phyloP scores from a whole-genome alignment of 352 stramenopile species.

The Globisporangium orthogonon region DNA sequence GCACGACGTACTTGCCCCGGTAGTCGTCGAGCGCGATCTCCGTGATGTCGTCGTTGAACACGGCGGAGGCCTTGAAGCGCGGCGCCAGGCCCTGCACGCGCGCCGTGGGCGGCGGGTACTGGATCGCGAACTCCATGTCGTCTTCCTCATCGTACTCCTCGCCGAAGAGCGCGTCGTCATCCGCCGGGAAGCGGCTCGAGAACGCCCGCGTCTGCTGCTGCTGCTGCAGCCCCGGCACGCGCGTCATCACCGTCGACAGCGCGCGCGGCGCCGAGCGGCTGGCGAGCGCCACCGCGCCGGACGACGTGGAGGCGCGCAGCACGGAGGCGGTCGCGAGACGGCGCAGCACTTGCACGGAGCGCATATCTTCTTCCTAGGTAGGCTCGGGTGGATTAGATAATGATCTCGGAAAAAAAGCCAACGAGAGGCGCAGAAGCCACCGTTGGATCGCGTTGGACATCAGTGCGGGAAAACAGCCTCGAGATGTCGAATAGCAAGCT shows the following conservation, averaged over 20 bases:
- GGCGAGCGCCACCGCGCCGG: background rate
- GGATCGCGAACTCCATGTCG: slow-evolving; percentile 72
- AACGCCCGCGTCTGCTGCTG: slow-evolving; percentile 29
- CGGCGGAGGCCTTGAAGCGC: slow-evolving; percentile 63
- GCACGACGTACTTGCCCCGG: slow-evolving; percentile 84
- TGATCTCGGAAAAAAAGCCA: background rate
- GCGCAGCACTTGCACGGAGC: slow-evolving; percentile 15
- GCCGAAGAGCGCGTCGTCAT: slow-evolving; percentile 19
- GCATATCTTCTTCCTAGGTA: slow-evolving; percentile 3
- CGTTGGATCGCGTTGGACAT: background rate
- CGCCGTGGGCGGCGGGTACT: slow-evolving; percentile 59
- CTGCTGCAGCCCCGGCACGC: background rate
- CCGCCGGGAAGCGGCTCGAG: slow-evolving; percentile 20
- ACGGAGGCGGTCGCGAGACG: slow-evolving; percentile 10
- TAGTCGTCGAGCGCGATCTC: slow-evolving; percentile 79
- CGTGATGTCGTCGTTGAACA: slow-evolving; percentile 82
- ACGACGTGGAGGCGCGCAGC: slow-evolving; percentile 1
- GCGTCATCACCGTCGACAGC: slow-evolving; percentile 2
- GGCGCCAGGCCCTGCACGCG: slow-evolving; percentile 63
- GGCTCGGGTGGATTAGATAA: no score
- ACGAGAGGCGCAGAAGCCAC: background rate
- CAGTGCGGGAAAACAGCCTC: background rate
- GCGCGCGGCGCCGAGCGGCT: slow-evolving; percentile 1
- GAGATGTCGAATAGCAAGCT: background rate
- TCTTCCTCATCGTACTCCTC: slow-evolving; percentile 56